Evolutionary conservation across 768 basidiomycete genomes (phyloP), one percentile per base, ranked within the genome.

Genomic region (Tephrocybe sp.): DNA sequence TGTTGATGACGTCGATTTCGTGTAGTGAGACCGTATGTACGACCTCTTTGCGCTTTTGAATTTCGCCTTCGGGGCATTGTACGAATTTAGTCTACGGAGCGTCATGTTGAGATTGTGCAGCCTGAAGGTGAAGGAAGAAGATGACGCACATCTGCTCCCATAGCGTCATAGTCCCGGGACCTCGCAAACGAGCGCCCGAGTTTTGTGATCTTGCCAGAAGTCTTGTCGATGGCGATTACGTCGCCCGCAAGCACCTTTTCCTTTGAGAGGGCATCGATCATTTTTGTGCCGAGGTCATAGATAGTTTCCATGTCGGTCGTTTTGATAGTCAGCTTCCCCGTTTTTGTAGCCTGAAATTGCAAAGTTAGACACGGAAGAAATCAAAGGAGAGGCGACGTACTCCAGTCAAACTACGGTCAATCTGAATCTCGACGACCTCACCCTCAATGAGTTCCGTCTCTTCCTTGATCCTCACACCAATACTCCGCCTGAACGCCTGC

Each of bases 281-380:
- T 98, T 79, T 98, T 99, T 42, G 87, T 92, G 9, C 97, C 97
- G 25, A 98, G 79, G 69, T 99, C 97, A 65, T 99, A 99, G 26
- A 99, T 88, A 4, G 97, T 98, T 73, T 98, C 97, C 97, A 99
- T 98, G 67, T 98, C 96, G 2, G 94, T 97, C 12, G 93, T 96
- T 70, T 98, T 98, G 61, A 99, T 89, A 0, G 97, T 98, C 52
- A 98, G 68, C 66, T 97, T 95, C 2, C 96, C 97, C 1, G 97
- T 98, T 72, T 98, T 98, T 4, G 94, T 97, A 0, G 95, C 92
- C 95, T 97, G 59, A 34, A 6, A 28, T 49, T 24, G 39, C 44
- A 35, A 22, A 47, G 50, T 38, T 18, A 42, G 43, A 43, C 8
- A 18, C 12, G 32, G 22, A 44, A 15, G 13, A 32, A 47, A 37